Base-by-base conservation (phyloP, 2,329 filamentous ascomycete genomes). In the Aspergillus oerlinghausenensis region DNA sequence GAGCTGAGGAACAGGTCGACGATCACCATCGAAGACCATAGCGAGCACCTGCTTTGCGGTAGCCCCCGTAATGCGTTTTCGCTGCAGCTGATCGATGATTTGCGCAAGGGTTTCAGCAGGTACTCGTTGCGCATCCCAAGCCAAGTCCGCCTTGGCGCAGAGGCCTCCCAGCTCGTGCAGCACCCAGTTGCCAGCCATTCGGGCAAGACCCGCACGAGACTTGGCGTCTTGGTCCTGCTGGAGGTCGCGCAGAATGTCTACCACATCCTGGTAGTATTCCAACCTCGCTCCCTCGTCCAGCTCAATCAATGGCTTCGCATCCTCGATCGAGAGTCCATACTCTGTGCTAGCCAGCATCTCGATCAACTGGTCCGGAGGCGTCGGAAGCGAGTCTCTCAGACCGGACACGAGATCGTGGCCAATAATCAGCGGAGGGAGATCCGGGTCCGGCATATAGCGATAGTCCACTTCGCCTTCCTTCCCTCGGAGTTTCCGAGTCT, bases 381-480 rank as follows among this genome's bases (percentile, higher is more conserved):
- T 79, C 4, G 90, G 89, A 57, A 96, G 75, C 0, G 81, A 88
- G 0, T 73, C 64, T 21, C 74, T 76, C 14, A 97, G 78, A 60
- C 87, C 79, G 4, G 79, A 68, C 4, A 97, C 77, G 0, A 97
- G 79, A 56, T 89, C 86, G 58, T 77, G 69, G 7, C 86, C 86
- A 58, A 99, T 88, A 2, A 92, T 70, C 1, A 99, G 79, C 1
- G 94, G 91, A 0, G 84, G 82, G 14, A 99, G 80, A 70, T 99
- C 94, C 4, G 94, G 90, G 71, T 99, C 94, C 0, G 94, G 93
- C 93, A 99, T 97, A 70, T 99, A 99, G 45, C 94, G 83, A 73
- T 99, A 99, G 73, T 99, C 94, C 5, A 97, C 92, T 69, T 96
- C 93, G 50, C 94, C 94, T 73, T 97, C 94, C 73, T 99, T 99